Evolutionary conservation across 228 moss, liverwort and hornwort genomes (phyloP), one percentile per base, ranked within the genome.

Genomic region (Sphagnum fallax): DNA sequence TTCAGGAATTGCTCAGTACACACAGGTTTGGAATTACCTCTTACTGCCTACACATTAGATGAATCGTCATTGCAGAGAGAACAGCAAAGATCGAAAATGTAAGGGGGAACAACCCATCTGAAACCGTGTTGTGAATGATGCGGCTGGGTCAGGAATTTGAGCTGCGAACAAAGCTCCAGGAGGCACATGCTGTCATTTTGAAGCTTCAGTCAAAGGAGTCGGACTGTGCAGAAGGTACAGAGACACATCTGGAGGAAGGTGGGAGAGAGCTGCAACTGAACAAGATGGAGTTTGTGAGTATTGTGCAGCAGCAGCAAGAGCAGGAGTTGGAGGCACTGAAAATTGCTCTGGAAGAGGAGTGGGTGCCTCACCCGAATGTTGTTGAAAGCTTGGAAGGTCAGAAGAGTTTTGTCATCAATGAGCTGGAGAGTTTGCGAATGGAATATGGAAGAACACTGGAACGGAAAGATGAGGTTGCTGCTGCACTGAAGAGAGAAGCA

Each of bases 381-480:
- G 76, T 82, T n/a, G 76, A 82, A 55, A 77, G 77, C 8, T 65
- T 86, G 6, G 86, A 86, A 53, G 76, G 77, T 49, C 82, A 80
- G 75, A 74, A 86, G 49, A 55, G 82, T 47, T 79, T 73, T 71
- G 72, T 80, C 50, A 52, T 86, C 47, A 64, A 69, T 14, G 79
- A 86, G 66, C 65, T 82, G 5, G 75, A 86, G 62, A 71, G 69
- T 48, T 64, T 77, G 52, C 76, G 76, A 76, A 69, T 73, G 6
- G 72, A 84, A 67, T 77, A 80, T 10, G 82, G 82, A 89, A 60
- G 74, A 75, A 57, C 92, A 87, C 65, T 86, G 50, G 88, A 87
- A 52, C 62, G 89, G 53, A 77, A 80, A 66, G 80, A 84, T 47
- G 79, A 87, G 66, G 61, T 75, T 15, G 72, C 70, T 51, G 57